Base-by-base conservation (phyloP, 306 rosid genomes). In the Prunus salicina region DNA sequence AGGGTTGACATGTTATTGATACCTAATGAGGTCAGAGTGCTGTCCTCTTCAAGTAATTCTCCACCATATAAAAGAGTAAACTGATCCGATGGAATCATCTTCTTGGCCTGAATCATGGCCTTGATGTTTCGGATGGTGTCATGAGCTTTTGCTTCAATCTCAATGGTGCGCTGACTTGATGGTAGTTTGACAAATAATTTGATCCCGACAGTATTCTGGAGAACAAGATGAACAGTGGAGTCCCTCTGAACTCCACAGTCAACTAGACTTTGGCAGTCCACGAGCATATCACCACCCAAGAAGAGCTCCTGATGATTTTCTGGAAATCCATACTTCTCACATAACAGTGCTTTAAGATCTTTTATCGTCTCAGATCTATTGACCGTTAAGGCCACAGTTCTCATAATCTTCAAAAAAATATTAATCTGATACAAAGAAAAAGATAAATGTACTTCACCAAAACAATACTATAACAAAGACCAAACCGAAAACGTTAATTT, bases 11-110 rank as follows among this genome's bases (percentile, higher is more conserved):
- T 66, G 12, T 69, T 64, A 6, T 19, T 66, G 38, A 75, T 19
- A 20, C 56, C 28, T 32, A 79, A 61, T 2, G 78, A 71, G 25
- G 41, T 71, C 45, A 79, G 27, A 13, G 74, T 79, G 19, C 77
- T 57, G 7, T 83, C 79, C 30, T 78, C 81, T 24, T 83, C 74
- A 20, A 83, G 78, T 22, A 67, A 43, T 41, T 79, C 27, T 32
- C 83, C 83, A 45, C 45, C 56, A 30, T 60, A 65, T 38, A 83
- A 32, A 3, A 83, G 72, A 57, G 81, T 64, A 11, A 68, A 69
- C 14, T 4, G 53, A 25, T 69, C 78, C 8, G 20, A 46, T 11
- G 71, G 32, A 22, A 71, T 45, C 38, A 64, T 71, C 58, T 55
- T 52, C 47, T 38, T 67, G 2, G 24, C 67, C 52, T 64, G 74